Base-by-base conservation (phyloP, 257 asterid genomes). In the Gynochthodes officinalis region DNA sequence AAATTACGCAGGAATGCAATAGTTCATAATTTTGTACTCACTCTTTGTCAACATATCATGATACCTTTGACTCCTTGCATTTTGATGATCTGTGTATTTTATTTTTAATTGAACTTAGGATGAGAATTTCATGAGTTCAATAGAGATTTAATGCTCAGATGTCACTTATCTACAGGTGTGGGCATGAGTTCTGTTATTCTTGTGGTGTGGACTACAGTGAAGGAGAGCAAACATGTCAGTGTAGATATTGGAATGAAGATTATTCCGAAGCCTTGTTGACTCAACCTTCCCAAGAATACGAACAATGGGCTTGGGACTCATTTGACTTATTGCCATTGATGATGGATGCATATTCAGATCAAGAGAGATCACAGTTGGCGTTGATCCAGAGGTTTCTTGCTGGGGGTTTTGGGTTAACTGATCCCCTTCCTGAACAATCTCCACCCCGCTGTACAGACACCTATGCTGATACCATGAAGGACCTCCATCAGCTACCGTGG, bases 401-500 rank as follows among this genome's bases (percentile, higher is more conserved):
- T 2, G 99, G 99, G 60, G 88, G 95, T 52, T 92, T 92, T 76
- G 78, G 97, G 68, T 82, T 88, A 60, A 78, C 84, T 0, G 97
- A 94, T 23, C 90, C 84, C 61, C 76, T 76, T 43, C 79, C 88
- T 25, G 81, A 81, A 46, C 92, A 89, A 67, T 82, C 97, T 33
- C 95, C 96, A 27, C 89, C 93, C 2, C 88, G 69, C 48, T 84
- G 87, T 85, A 82, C 90, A 67, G 98, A 92, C 75, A 88, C 96
- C 11, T 95, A 90, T 44, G 89, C 88, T 0, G 98, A 95, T 66
- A 86, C 93, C 42, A 87, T 95, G 94, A 95, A 95, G 87, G 97
- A 95, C 79, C 93, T 95, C 59, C 92, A 85, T 59, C 98, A 92
- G 84, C 91, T 92, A 72, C 99, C 99, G 7, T 95, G 99, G 99